These are phyloP conservation scores for Paecilomyces dactylethromorphus DNA, from an alignment of 2,329 filamentous ascomycete species.

Conservation along the genomic window DNA sequence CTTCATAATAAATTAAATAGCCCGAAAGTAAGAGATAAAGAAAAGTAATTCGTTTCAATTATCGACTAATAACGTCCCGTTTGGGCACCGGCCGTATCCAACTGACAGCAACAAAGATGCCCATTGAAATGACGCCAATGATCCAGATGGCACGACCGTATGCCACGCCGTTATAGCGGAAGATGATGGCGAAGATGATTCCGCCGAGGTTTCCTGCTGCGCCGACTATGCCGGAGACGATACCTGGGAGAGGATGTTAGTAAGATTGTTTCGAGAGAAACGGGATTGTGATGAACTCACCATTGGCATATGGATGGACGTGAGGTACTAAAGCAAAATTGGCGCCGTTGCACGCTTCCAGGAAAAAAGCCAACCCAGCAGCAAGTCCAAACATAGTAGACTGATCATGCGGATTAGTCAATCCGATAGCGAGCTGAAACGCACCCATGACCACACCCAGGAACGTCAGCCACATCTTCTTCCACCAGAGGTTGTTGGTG, in stretches of 20 bases:
- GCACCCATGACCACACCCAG: slow-evolving; percentile 52
- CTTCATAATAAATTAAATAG: neutral
- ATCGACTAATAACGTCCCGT: slow-evolving; percentile 33
- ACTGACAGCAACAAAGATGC: slow-evolving; percentile 57
- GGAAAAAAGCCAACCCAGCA: slow-evolving; percentile 70
- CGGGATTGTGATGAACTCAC: slow-evolving; percentile 32
- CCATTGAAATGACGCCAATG: slow-evolving; percentile 70
- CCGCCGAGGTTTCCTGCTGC: slow-evolving; percentile 79
- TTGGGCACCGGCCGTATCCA: slow-evolving; percentile 58
- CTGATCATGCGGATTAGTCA: slow-evolving; percentile 55
- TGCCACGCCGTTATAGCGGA: slow-evolving; percentile 63
- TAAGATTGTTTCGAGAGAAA: neutral
- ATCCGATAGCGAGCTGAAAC: slow-evolving; percentile 57
- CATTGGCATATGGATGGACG: slow-evolving; percentile 76
- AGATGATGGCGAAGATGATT: slow-evolving; percentile 76
- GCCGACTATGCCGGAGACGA: slow-evolving; percentile 70
- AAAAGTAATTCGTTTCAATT: neutral
- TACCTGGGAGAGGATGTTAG: slow-evolving; percentile 24
- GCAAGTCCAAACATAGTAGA: slow-evolving; percentile 69
- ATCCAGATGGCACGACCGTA: slow-evolving; percentile 74
- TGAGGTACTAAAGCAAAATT: slow-evolving; percentile 85
- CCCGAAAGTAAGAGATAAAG: neutral
- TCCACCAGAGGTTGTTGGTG: slow-evolving; percentile 52
- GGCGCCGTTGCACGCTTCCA: slow-evolving; percentile 78
- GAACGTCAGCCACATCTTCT: slow-evolving; percentile 56